Conservation (phyloP, 2,329 filamentous ascomycete species). For the Chaetomiaceae sp. region DNA sequence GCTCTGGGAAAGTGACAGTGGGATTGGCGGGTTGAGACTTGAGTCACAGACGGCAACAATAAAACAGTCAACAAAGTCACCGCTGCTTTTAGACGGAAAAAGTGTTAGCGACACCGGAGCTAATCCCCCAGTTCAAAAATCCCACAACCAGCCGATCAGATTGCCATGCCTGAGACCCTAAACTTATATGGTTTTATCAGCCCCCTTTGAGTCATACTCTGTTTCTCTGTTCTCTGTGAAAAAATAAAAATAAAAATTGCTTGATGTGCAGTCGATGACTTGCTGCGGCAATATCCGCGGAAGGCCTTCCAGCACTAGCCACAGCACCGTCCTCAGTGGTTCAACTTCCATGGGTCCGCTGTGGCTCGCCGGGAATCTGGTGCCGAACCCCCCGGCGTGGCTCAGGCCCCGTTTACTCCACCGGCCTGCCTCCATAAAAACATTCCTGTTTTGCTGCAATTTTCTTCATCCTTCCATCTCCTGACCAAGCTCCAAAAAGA, state of each 20-base stretch:
- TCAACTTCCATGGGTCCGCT: not conserved
- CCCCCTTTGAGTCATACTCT: not conserved
- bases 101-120: constrained; percentile 19
- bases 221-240: not conserved
- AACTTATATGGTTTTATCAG: not conserved
- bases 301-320: not conserved
- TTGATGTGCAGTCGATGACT: not conserved
- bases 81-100: not conserved
- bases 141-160: not conserved
- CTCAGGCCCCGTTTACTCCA: constrained; percentile 21
- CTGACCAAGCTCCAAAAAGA: constrained; percentile 24
- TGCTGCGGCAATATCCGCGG: not conserved
- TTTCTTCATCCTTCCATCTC: constrained; percentile 21
- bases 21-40: not conserved
- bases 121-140: not conserved
- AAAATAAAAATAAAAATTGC: no score
- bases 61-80: not conserved
- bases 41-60: constrained; percentile 10
- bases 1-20: not conserved
- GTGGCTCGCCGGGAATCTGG: constrained; percentile 3
- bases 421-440: constrained; percentile 23
- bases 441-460: constrained; percentile 20
- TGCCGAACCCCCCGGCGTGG: constrained; percentile 13
- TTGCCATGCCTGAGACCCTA: no score
- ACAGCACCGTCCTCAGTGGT: not conserved